Base-by-base conservation (phyloP, 23 red algal genomes). In the Pyropia haitanensis region DNA sequence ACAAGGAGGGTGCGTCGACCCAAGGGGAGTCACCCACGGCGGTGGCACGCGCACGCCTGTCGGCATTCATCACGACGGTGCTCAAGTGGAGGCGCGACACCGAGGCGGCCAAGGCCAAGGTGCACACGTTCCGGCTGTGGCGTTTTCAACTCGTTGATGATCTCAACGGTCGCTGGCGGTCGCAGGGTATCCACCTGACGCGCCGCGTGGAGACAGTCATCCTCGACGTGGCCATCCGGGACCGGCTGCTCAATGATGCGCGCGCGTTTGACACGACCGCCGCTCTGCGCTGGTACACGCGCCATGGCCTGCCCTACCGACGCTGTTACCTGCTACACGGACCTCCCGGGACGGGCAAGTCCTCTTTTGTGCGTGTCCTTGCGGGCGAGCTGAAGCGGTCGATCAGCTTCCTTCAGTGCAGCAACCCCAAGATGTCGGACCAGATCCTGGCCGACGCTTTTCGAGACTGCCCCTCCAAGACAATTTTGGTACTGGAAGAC, bases 311-410 rank as follows among this genome's bases (percentile, higher is more conserved):
- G 19, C 76, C 85, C 14, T 77, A 76, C 57, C 65, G 85, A 25
- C 61, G 85, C 31, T 70, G 65, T 24, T 90, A 90, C 73, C 67
- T 90, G 14, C 76, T 90, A 24, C 68, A 90, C 53, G 85, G 85
- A 48, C 75, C 75, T 10, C 85, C 85, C 24, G 85, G 85, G 0
- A 51, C 53, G 32, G 85, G 85, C 50, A 90, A 90, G 68, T 76
- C 85, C 2, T 62, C 51, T 30, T 74, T 77, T 16, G 76, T 90
- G 57, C 63, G 65, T 18, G 69, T 73, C 10, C 56, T 90, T 62
- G 85, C 85, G 13, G 75, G 85, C 34, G 68, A 66, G 32, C 80
- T 90, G 39, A 62, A 77, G 44, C 56, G 75, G 13, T 76, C 73
- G 30, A 64, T 70, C 1, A 80, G 75, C 56, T 82, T 90, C 44